Evolutionary conservation across 2,329 filamentous ascomycete species (phyloP).

Genomic region (Fusarium staphyleae): DNA sequence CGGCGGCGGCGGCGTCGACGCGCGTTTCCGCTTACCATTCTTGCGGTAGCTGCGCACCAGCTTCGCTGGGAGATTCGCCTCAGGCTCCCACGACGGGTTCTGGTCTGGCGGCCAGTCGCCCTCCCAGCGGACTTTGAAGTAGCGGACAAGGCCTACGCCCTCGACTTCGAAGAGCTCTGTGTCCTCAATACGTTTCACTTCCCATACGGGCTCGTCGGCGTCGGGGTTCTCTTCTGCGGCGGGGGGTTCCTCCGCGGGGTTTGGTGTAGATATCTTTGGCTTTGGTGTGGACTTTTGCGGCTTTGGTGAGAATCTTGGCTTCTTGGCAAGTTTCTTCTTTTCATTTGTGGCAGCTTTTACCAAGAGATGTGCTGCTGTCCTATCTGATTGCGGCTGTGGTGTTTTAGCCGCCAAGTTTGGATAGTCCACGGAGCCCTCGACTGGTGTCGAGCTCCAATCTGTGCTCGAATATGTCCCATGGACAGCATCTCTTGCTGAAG

Average conservation of each 20-base stretch:
- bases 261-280: neutral
- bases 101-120: slow-evolving; percentile 63
- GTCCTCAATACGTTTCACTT: slow-evolving; percentile 55
- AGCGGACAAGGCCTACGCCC: slow-evolving; percentile 48
- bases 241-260: neutral
- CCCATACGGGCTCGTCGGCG: slow-evolving; percentile 46
- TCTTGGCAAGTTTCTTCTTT: slow-evolving; percentile 10
- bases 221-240: neutral
- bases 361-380: neutral
- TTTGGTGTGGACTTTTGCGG: neutral
- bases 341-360: slow-evolving; percentile 5
- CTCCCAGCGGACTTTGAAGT: slow-evolving; percentile 63
- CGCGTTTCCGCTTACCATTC: slow-evolving; percentile 29
- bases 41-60: slow-evolving; percentile 54
- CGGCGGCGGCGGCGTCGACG: neutral
- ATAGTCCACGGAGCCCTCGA: slow-evolving; percentile 5
- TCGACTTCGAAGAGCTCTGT: slow-evolving; percentile 49
- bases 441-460: slow-evolving; percentile 4
- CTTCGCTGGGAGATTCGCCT: slow-evolving; percentile 54
- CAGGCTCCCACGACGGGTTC: slow-evolving; percentile 66
- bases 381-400: neutral
- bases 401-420: slow-evolving; percentile 17
- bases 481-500: neutral
- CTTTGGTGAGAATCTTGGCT: neutral
- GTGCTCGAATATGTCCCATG: neutral